Percentiles rank a stretch among this genome's conserved stretches.
Conservation (phyloP, 805 yeast genomes). For the Pichia manshurica region DNA sequence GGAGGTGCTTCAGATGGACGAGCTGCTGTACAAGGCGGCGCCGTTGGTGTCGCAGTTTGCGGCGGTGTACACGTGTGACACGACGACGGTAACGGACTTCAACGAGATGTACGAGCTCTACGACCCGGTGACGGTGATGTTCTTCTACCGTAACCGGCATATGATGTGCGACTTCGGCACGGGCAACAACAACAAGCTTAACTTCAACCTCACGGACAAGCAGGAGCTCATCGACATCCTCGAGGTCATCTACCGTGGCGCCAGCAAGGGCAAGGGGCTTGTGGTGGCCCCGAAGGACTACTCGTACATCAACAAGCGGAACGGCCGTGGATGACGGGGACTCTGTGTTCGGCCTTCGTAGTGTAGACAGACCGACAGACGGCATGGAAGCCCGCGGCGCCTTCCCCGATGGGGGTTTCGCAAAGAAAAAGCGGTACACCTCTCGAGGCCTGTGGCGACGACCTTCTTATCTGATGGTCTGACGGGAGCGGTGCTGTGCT, state of each 20-base stretch:
- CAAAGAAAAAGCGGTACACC: too few relatives aligned
- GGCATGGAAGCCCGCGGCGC: too few relatives aligned
- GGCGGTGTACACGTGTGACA: constrained; percentile 81
- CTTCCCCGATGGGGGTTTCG: too few relatives aligned
- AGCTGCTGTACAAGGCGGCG: constrained; percentile 68
- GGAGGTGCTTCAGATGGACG: constrained; percentile 89
- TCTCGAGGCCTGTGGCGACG: too few relatives aligned
- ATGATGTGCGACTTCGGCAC: constrained; percentile 99
- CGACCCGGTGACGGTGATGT: constrained; percentile 91
- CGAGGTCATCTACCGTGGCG: constrained; percentile 87
- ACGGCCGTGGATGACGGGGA: too few relatives aligned
- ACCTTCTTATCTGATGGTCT: too few relatives aligned
- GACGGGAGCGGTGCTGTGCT: too few relatives aligned
- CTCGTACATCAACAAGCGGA: constrained; percentile 13
- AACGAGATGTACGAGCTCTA: constrained; percentile 83
- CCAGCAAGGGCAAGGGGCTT: constrained; percentile 85
- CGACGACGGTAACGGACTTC: constrained; percentile 84
- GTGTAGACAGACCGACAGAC: too few relatives aligned
- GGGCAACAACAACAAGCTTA: constrained; percentile 92
- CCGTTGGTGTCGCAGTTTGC: constrained; percentile 86
- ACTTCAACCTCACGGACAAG: constrained; percentile 68
- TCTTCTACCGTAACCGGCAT: constrained; percentile 86
- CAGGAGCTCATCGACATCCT: constrained; percentile 89
- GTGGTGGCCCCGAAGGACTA: constrained; percentile 79
- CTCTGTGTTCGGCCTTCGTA: too few relatives aligned